These are phyloP conservation scores for Phoma sp. DNA, from an alignment of 2,329 filamentous ascomycete genomes.

Conservation along the genomic window DNA sequence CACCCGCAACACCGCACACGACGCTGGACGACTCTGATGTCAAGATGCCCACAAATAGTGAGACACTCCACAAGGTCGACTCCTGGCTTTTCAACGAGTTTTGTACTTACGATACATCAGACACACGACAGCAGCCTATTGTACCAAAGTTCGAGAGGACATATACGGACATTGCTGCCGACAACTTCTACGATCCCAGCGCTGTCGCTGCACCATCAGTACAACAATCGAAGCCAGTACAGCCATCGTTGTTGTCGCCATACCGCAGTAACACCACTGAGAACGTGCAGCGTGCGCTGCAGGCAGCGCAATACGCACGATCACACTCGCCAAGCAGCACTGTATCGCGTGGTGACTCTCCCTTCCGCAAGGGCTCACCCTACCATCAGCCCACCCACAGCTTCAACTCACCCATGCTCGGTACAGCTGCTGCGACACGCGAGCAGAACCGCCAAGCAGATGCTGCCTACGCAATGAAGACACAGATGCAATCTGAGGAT, in stretches of 20 bases:
- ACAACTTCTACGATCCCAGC: conserved; percentile 83
- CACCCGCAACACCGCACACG: conserved; percentile 67
- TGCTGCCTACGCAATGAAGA: conserved; percentile 54
- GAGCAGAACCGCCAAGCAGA: conserved; percentile 71
- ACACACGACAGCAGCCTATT: conserved; percentile 52
- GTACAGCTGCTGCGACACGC: conserved; percentile 65
- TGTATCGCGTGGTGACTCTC: conserved; percentile 73
- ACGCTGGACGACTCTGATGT: conserved; percentile 62
- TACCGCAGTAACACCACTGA: conserved; percentile 52
- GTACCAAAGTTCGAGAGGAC: conserved; percentile 83
- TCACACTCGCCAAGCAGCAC: conserved; percentile 63
- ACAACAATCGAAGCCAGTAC: conserved; percentile 57
- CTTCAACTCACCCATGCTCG: conserved; percentile 55
- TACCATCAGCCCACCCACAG: conserved; percentile 54
- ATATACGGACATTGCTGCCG: conserved; percentile 83
- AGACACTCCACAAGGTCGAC: conserved; percentile 52
- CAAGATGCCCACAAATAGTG: conserved; percentile 64
- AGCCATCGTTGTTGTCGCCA: conserved; percentile 58
- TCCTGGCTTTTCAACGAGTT: conserved; percentile 65
- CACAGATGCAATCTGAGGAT: conserved; percentile 51
- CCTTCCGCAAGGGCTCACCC: conserved; percentile 74
- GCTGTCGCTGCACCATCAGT: conserved; percentile 60
- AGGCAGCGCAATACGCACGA: conserved; percentile 77
- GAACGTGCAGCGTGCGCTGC: conserved; percentile 77
- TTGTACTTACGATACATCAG: conserved; percentile 71